Base-by-base conservation (phyloP, 2,329 filamentous ascomycete species). In the Fusarium sp. region DNA sequence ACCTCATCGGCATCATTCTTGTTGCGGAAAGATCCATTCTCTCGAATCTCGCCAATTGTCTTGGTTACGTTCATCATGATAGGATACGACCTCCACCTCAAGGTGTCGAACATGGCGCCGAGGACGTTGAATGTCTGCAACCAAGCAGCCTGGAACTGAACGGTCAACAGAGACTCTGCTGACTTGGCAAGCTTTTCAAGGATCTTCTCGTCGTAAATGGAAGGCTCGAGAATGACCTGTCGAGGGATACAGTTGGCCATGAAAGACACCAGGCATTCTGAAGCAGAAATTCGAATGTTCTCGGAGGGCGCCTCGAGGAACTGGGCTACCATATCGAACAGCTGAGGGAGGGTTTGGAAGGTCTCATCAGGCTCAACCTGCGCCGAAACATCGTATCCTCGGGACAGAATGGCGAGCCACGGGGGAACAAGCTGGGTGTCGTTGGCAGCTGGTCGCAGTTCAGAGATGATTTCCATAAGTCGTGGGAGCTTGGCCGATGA, bases 1-100 rank as follows among this genome's bases (percentile, higher is more conserved):
- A 99, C 91, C 56, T 91, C 89, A 73, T 99, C 96, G 3, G 95
- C 95, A 76, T 98, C 92, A 78, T 97, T 97, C 82, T 98, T 99
- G 52, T 93, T 93, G 58, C 90, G 85, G 79, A 99, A 99, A 1
- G 93, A 91, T 23, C 96, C 90, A 72, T 93, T 97, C 62, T 91
- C 88, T 60, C 96, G 91, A 53, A 99, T 86, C 65, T 97, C 94
- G 39, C 96, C 96, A 57, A 99, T 85, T 4, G 87, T 90, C 76
- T 89, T 91, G 63, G 94, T 88, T 42, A 96, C 87, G 54, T 90
- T 89, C 45, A 89, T 84, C 66, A 98, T 84, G 63, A 94, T 90
- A 8, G 94, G 93, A 71, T 91, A 87, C 4, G 94, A 89, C 61
- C 90, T 90, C 95, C 95, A 98, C 71, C 91, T 88, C 60, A 97